These are phyloP conservation scores for Fomitopsis palustris DNA, from an alignment of 1,284 basidiomycete genomes.

Conservation along the genomic window DNA sequence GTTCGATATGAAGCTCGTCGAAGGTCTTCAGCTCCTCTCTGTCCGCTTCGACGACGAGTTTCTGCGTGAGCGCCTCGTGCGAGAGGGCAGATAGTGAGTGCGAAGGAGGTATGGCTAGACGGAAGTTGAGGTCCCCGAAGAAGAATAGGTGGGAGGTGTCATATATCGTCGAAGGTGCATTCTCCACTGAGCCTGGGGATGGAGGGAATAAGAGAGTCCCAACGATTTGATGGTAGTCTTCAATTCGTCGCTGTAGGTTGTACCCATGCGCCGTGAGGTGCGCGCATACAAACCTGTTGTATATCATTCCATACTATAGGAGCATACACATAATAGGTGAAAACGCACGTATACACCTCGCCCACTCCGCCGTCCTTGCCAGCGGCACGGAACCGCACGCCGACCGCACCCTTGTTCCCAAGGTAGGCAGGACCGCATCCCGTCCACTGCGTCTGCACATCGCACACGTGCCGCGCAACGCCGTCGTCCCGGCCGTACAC, in stretches of 20 bases:
- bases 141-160: constrained; percentile 84
- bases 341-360: constrained; percentile 78
- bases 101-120: constrained; percentile 47
- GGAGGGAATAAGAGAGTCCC: constrained; percentile 78
- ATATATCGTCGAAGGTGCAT: constrained; percentile 60
- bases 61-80: constrained; percentile 33
- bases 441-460: constrained; percentile 75
- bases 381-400: constrained; percentile 76
- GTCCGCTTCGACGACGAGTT: constrained; percentile 48
- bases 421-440: constrained; percentile 75
- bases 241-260: constrained; percentile 69
- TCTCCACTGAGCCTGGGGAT: constrained; percentile 37
- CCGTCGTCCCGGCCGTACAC: constrained; percentile 77
- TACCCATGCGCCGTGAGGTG: constrained; percentile 87
- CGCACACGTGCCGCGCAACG: constrained; percentile 54
- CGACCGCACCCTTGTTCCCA: constrained; percentile 97
- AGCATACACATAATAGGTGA: neutral
- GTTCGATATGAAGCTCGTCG: constrained; percentile 75
- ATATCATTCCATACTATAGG: neutral
- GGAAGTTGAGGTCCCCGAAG: constrained; percentile 90
- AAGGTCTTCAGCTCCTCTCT: constrained; percentile 67
- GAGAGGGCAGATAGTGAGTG: constrained; percentile 38
- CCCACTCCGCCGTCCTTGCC: constrained; percentile 53
- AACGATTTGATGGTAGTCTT: constrained; percentile 83
- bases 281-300: constrained; percentile 82